A percentile compares a stretch with the other conserved stretches of the same genome.
These are phyloP conservation scores for Talaromyces nanjingensis DNA, from an alignment of 495 filamentous ascomycete species.

Conservation along the genomic window DNA sequence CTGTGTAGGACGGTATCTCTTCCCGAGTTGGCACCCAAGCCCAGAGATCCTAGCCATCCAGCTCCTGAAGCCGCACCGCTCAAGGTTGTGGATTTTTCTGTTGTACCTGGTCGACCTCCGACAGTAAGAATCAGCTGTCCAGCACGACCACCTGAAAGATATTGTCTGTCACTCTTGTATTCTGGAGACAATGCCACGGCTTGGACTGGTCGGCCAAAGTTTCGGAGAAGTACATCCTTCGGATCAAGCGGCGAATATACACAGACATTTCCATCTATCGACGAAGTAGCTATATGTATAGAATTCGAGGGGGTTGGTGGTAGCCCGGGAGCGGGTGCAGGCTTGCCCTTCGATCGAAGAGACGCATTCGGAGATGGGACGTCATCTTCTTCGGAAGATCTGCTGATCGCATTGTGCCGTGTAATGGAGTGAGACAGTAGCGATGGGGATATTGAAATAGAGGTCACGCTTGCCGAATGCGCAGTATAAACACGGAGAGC, in stretches of 20 bases:
- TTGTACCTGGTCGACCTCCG: slow-evolving; percentile 70
- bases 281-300: slow-evolving; percentile 87
- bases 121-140: slow-evolving; percentile 86
- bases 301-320: slow-evolving; percentile 72
- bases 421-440: slow-evolving; percentile 62
- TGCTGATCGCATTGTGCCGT: slow-evolving; percentile 44
- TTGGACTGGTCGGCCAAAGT: slow-evolving; percentile 88
- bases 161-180: slow-evolving; percentile 78
- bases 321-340: slow-evolving; percentile 33
- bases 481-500: slow-evolving; percentile 79
- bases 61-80: slow-evolving; percentile 73
- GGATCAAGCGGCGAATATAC: slow-evolving; percentile 71
- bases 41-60: slow-evolving; percentile 87
- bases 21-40: slow-evolving; percentile 66
- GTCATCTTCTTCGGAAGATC: slow-evolving; percentile 39
- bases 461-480: slow-evolving; percentile 83
- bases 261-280: slow-evolving; percentile 92
- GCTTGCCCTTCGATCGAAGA: slow-evolving; percentile 34
- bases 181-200: slow-evolving; percentile 87
- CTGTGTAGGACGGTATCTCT: slow-evolving; percentile 87
- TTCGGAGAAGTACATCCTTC: slow-evolving; percentile 79
- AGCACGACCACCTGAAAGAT: slow-evolving; percentile 83
- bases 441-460: slow-evolving; percentile 84
- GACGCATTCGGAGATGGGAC: slow-evolving; percentile 38
- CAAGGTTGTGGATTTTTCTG: slow-evolving; percentile 71